Conservation (phyloP, 257 asterid species). For the Osmanthus fragrans region DNA sequence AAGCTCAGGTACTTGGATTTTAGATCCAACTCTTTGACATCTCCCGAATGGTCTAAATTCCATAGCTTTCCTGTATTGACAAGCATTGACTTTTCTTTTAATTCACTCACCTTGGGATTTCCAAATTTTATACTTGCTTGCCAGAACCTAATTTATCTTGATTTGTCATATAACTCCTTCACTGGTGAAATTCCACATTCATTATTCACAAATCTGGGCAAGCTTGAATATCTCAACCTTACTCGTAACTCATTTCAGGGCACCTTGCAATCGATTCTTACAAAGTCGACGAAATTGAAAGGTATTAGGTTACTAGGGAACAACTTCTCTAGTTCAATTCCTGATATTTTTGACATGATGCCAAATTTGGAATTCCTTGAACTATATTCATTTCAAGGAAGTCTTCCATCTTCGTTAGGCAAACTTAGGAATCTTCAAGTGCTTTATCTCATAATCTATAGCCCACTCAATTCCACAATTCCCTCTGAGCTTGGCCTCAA, state of each 20-base stretch:
- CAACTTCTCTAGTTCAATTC: constrained; percentile 48
- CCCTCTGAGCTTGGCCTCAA: constrained; percentile 44
- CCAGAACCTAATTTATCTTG: constrained; percentile 55
- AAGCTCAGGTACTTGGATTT: too few relatives aligned
- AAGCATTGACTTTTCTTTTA: too few relatives aligned
- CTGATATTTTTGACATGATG: constrained; percentile 33
- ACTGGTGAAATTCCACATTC: constrained; percentile 60
- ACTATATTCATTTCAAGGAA: background rate
- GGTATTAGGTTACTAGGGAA: constrained; percentile 43
- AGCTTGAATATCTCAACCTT: constrained; percentile 58
- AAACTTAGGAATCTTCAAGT: constrained; percentile 28
- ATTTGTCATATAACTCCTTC: constrained; percentile 51
- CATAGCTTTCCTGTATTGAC: too few relatives aligned
- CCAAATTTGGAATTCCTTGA: background rate
- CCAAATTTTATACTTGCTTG: too few relatives aligned
- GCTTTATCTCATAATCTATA: constrained; percentile 26
- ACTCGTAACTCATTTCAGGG: constrained; percentile 50
- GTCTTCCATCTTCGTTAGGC: constrained; percentile 40
- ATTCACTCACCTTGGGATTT: too few relatives aligned
- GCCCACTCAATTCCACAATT: constrained; percentile 33
- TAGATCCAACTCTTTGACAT: too few relatives aligned
- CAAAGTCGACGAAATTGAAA: constrained; percentile 46
- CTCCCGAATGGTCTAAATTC: too few relatives aligned
- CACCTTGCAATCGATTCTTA: constrained; percentile 40
- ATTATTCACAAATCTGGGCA: constrained; percentile 43